Base-by-base conservation (phyloP, 2,329 filamentous ascomycete species). In the Epicoccum nigrum region DNA sequence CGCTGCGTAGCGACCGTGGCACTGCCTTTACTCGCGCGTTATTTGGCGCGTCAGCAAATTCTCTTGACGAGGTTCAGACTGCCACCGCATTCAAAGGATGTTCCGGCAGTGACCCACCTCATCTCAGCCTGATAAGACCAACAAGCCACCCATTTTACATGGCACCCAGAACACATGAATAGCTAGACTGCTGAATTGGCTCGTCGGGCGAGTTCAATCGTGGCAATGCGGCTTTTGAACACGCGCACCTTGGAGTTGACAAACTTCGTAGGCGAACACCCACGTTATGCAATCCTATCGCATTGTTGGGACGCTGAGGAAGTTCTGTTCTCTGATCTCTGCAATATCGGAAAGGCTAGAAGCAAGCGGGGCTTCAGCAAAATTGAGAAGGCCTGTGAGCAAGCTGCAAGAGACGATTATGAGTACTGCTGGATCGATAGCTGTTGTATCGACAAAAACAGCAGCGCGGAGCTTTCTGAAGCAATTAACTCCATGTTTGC, bases 371-470 rank as follows among this genome's bases (percentile, higher is more conserved):
- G 56, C 0, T 59, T 56, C 17, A 30, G 23, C 1, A 68, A 69
- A n/a, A 43, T 67, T 8, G 23, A 50, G 17, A 62, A 51, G 5
- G 47, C 53, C 0, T 60, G 61, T 13, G 15, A 45, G 5, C 43
- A 51, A 12, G 58, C 63, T 2, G 2, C 19, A 2, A 20, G 30
- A 13, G 48, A 64, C 25, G 40, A 34, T 0, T 52, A 53, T 2
- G 20, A 47, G 0, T 63, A 54, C 1, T 40, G 40, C 1, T 65
- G 59, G 58, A 47, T 62, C 1, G 58, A 64, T 19, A 61, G 55
- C 1, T 65, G 58, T 13, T 61, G 62, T 20, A 65, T 65, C n/a
- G 56, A 65, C n/a, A 63, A 64, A 17, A 50, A 30, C 3, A 60
- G 55, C 2, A 59, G 44, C 8, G 53, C 54, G 9, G 52, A 61